These are phyloP conservation scores for Amanita phalloides DNA, from an alignment of 768 basidiomycete species.

Conservation along the genomic window DNA sequence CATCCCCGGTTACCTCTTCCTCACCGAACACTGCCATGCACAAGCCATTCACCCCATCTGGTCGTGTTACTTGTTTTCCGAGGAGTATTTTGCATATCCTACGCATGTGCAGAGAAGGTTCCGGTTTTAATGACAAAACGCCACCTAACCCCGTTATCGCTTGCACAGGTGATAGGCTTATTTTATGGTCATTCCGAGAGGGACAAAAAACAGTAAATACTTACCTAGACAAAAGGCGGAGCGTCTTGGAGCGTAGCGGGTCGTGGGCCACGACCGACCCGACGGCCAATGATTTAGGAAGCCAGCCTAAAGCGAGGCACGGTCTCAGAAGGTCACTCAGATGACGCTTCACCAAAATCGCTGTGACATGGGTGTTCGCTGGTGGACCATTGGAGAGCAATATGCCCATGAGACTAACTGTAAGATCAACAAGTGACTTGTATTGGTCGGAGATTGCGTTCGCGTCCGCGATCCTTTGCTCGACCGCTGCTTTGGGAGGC, in stretches of 20 bases:
- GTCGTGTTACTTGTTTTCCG: slow-evolving; percentile 59
- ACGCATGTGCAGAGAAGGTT: slow-evolving; percentile 38
- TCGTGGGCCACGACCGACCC: slow-evolving; percentile 30
- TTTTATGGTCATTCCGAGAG: slow-evolving; percentile 11
- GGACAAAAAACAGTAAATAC: slow-evolving; percentile 17
- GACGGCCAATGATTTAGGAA: slow-evolving; percentile 39
- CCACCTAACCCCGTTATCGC: slow-evolving; percentile 54
- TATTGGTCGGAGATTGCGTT: slow-evolving; percentile 32
- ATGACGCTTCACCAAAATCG: slow-evolving; percentile 45
- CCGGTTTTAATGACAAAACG: slow-evolving; percentile 37
- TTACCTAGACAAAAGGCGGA: slow-evolving; percentile 55
- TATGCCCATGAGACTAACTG: slow-evolving; percentile 32
- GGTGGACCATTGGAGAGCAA: slow-evolving; percentile 44
- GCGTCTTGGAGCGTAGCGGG: slow-evolving; percentile 35
- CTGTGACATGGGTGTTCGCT: slow-evolving; percentile 51
- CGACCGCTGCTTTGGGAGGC: slow-evolving; percentile 18
- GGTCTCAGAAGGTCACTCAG: slow-evolving; percentile 47
- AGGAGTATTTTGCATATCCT: slow-evolving; percentile 54
- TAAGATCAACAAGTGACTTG: slow-evolving; percentile 28
- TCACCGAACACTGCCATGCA: slow-evolving; percentile 62
- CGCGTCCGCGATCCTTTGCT: slow-evolving; percentile 33
- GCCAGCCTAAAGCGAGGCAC: slow-evolving; percentile 61
- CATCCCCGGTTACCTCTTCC: slow-evolving; percentile 35
- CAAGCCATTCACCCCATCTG: slow-evolving; percentile 60
- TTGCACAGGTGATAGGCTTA: slow-evolving; percentile 55